A percentile compares a stretch with the other conserved stretches of the same genome.
These are phyloP conservation scores for Helminthosporium solani DNA, from an alignment of 2,329 filamentous ascomycete genomes.

Conservation along the genomic window DNA sequence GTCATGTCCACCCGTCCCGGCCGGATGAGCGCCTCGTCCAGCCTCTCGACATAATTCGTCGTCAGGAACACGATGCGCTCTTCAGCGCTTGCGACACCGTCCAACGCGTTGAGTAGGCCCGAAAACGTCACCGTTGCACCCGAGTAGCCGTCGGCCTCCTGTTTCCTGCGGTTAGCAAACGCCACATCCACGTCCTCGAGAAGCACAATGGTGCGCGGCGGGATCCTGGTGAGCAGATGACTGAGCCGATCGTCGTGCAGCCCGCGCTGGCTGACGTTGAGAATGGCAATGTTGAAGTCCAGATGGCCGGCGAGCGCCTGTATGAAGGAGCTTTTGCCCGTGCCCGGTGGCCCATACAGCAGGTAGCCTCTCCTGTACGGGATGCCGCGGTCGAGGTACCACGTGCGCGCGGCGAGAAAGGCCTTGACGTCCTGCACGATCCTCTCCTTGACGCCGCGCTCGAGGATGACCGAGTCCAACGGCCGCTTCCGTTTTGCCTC, in stretches of 20 bases:
- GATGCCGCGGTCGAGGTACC: constrained; percentile 94
- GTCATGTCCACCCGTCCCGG: constrained; percentile 95
- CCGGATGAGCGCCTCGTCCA: constrained; percentile 85
- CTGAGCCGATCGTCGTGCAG: constrained; percentile 88
- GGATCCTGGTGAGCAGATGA: constrained; percentile 80
- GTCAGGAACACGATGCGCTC: constrained; percentile 93
- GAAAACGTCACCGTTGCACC: constrained; percentile 94
- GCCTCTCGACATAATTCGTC: constrained; percentile 86
- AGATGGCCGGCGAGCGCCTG: constrained; percentile 90
- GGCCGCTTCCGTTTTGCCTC: constrained; percentile 83
- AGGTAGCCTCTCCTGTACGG: constrained; percentile 89
- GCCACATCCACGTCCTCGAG: constrained; percentile 92
- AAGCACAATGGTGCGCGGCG: constrained; percentile 76
- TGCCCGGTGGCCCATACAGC: constrained; percentile 84
- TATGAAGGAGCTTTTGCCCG: constrained; percentile 94
- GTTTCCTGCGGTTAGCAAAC: constrained; percentile 76
- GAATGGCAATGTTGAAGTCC: constrained; percentile 88
- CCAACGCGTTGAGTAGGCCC: constrained; percentile 68
- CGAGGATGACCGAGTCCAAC: constrained; percentile 81
- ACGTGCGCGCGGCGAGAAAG: constrained; percentile 75
- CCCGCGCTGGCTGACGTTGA: constrained; percentile 86
- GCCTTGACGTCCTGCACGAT: constrained; percentile 80
- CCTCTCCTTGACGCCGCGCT: constrained; percentile 77
- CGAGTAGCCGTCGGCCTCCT: constrained; percentile 77
- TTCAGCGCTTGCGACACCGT: constrained; percentile 92